A percentile compares a stretch with the other conserved stretches of the same genome.
Conservation (phyloP, 192 early-diverging fungal genomes). For the Coemansia sp. region DNA sequence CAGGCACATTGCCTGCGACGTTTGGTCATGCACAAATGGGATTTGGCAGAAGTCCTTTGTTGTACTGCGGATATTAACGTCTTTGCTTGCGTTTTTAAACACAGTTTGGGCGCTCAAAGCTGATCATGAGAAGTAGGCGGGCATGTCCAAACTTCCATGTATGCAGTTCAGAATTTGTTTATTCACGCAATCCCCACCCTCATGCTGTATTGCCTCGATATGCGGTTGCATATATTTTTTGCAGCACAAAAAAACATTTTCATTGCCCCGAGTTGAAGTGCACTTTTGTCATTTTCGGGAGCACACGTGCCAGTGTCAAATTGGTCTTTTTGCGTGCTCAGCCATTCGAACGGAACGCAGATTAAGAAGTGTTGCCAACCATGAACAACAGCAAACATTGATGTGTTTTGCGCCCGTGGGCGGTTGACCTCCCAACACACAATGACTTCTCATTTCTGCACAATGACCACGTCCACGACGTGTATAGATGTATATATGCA, state of each 20-base stretch:
- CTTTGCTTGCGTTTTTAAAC: background rate
- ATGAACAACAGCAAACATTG: too few species aligned
- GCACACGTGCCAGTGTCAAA: background rate
- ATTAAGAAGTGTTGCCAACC: background rate
- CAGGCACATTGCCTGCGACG: background rate
- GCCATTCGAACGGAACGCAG: background rate
- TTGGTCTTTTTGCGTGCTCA: background rate
- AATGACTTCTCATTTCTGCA: slow-evolving; percentile 10
- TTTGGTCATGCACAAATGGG: background rate
- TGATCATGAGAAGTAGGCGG: slow-evolving; percentile 1
- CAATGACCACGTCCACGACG: background rate
- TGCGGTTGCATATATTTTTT: slow-evolving; percentile 1
- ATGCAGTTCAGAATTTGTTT: slow-evolving; percentile 13
- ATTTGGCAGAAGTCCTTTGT: background rate
- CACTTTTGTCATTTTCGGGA: background rate
- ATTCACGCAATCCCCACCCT: background rate
- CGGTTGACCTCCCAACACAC: background rate
- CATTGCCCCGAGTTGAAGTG: background rate
- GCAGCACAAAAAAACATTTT: background rate
- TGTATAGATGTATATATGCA: slow-evolving; percentile 4
- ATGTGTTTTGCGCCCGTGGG: background rate
- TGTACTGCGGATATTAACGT: slow-evolving; percentile 8
- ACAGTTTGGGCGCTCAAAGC: background rate
- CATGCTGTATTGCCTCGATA: background rate
- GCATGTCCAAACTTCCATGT: slow-evolving; percentile 14